Evolutionary conservation across 768 basidiomycete species (phyloP).

Genomic region (Obba rivulosa): DNA sequence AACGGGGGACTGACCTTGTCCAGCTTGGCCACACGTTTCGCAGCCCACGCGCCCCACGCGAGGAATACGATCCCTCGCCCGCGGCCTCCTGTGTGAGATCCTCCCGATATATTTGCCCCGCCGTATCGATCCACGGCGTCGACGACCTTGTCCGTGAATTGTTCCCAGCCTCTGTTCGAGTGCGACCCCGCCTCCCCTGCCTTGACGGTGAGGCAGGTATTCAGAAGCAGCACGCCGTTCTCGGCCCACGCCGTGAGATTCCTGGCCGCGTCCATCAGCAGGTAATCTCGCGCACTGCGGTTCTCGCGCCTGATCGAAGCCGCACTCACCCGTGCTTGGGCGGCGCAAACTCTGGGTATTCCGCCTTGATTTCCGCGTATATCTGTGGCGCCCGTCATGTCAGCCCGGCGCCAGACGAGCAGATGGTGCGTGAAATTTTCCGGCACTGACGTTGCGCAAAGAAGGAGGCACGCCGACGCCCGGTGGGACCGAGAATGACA

Average conservation of each 20-base stretch:
- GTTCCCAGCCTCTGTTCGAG: constrained; percentile 84
- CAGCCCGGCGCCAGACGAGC: constrained; percentile 12
- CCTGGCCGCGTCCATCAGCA: constrained; percentile 33
- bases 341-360: constrained; percentile 72
- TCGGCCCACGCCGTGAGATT: constrained; percentile 78
- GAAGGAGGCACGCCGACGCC: constrained; percentile 78
- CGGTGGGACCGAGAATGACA: constrained; percentile 85
- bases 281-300: too few relatives aligned
- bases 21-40: constrained; percentile 73
- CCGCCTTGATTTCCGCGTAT: constrained; percentile 79
- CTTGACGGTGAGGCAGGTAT: constrained; percentile 87
- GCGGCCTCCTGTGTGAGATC: constrained; percentile 38
- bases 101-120: constrained; percentile 57
- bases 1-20: constrained; percentile 49
- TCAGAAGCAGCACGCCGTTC: constrained; percentile 86
- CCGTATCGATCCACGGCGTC: constrained; percentile 73
- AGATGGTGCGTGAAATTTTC: too few relatives aligned
- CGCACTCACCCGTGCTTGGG: constrained; percentile 78
- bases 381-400: constrained; percentile 45
- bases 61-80: constrained; percentile 82
- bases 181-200: constrained; percentile 76
- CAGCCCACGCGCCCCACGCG: constrained; percentile 88
- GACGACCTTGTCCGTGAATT: constrained; percentile 81
- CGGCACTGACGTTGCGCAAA: constrained; percentile 61
- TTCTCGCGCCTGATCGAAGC: too few relatives aligned